A percentile compares a stretch with the other conserved stretches of the same genome.
Conservation (phyloP, 2,329 filamentous ascomycete genomes). For the Escovopsis sp. region DNA sequence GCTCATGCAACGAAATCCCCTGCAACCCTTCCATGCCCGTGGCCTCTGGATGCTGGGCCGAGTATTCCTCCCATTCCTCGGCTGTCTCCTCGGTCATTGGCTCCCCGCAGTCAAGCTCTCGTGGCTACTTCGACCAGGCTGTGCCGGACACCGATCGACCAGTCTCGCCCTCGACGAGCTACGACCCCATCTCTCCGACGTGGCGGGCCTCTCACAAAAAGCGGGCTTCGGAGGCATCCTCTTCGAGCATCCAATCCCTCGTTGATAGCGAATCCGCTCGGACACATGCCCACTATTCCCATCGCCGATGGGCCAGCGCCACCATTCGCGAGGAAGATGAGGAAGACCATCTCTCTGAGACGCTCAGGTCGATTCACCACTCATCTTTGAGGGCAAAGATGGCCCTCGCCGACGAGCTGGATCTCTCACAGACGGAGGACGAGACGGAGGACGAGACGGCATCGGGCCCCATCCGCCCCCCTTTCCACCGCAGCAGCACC, state of each 20-base stretch:
- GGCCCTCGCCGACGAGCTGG: slow-evolving; percentile 15
- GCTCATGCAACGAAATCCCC: slow-evolving; percentile 34
- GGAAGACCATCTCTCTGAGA: slow-evolving; percentile 11
- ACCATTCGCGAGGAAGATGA: slow-evolving; percentile 26
- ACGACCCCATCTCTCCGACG: slow-evolving; percentile 50
- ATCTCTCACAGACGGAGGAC: slow-evolving; percentile 20
- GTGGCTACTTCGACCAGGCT: slow-evolving; percentile 66
- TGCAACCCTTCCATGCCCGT: slow-evolving; percentile 23
- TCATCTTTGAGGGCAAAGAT: slow-evolving; percentile 2
- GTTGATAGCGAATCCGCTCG: slow-evolving; percentile 19
- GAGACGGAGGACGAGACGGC: slow-evolving; percentile 9
- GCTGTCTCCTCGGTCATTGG: slow-evolving; percentile 64
- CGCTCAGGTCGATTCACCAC: background rate
- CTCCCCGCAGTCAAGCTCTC: slow-evolving; percentile 63
- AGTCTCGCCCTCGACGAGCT: slow-evolving; percentile 66
- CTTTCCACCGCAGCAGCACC: slow-evolving; percentile 53
- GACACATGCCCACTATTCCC: slow-evolving; percentile 9
- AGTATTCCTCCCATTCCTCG: slow-evolving; percentile 35
- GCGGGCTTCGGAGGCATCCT: slow-evolving; percentile 40
- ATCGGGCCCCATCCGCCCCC: slow-evolving; percentile 18
- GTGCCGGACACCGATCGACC: slow-evolving; percentile 47
- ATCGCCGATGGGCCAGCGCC: slow-evolving; percentile 13
- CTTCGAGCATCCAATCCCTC: slow-evolving; percentile 31
- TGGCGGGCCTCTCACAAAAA: slow-evolving; percentile 40
- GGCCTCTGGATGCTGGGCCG: slow-evolving; percentile 39